phyloP scores from a whole-genome alignment of 2,329 filamentous ascomycete genomes.

The Blastomyces silverae region DNA sequence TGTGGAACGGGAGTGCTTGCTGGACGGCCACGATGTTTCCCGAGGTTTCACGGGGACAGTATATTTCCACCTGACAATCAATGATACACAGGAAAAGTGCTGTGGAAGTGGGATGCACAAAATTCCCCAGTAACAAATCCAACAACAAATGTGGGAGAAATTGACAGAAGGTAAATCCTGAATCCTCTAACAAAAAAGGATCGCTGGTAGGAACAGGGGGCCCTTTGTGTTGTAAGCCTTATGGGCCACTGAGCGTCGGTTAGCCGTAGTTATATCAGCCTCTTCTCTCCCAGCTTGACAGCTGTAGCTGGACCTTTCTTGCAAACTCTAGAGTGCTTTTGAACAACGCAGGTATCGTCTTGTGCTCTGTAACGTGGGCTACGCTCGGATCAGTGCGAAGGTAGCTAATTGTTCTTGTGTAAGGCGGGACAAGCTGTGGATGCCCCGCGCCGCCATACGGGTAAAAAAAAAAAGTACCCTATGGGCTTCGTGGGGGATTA shows the following conservation, averaged over 20 bases:
- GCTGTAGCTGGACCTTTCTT: background rate
- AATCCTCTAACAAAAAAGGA: background rate
- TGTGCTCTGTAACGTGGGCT: background rate
- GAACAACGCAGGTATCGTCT: background rate
- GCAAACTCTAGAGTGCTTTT: background rate
- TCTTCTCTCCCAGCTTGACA: background rate
- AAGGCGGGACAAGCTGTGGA: background rate
- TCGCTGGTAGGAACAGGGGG: background rate
- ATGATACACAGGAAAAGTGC: background rate
- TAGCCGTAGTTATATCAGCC: background rate
- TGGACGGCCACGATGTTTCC: background rate
- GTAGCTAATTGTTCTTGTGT: background rate
- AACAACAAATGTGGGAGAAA: background rate
- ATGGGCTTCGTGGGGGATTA: background rate
- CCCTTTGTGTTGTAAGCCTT: background rate
- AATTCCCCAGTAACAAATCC: background rate
- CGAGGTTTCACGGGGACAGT: background rate
- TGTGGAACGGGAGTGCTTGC: background rate
- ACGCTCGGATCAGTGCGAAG: background rate
- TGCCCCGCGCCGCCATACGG: background rate
- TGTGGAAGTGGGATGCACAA: background rate
- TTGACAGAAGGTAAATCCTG: background rate
- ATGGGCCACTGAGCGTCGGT: background rate
- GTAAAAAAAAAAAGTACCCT: background rate
- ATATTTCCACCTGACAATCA: slow-evolving; percentile 3